Conservation (phyloP, 2,329 filamentous ascomycete genomes). For the Pseudocercospora pini-densiflorae region DNA sequence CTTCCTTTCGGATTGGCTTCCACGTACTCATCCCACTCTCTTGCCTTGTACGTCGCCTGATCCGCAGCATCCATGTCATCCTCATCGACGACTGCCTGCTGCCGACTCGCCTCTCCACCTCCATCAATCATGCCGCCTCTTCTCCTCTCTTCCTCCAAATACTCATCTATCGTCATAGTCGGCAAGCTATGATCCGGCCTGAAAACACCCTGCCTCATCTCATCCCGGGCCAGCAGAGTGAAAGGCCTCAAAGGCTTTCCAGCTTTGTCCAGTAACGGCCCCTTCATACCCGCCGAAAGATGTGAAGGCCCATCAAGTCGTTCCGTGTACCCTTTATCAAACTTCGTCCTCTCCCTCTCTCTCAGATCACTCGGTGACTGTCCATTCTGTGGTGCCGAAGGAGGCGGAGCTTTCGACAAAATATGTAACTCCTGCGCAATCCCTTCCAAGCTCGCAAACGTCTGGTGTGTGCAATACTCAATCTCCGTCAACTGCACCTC, state of each 20-base stretch:
- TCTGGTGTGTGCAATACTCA: conserved; percentile 72
- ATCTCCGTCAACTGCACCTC: conserved; percentile 78
- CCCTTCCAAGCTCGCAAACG: conserved; percentile 86
- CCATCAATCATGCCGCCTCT: conserved; percentile 90
- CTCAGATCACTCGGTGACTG: conserved; percentile 50
- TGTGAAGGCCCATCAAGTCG: conserved; percentile 70
- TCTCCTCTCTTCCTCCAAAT: conserved; percentile 85
- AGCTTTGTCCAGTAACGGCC: conserved; percentile 73
- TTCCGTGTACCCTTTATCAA: conserved; percentile 66
- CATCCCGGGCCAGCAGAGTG: conserved; percentile 72
- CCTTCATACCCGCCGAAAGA: conserved; percentile 54
- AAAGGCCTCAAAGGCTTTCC: conserved; percentile 92
- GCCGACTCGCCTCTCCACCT: conserved; percentile 75
- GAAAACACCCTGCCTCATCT: conserved; percentile 81
- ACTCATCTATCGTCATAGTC: conserved; percentile 98
- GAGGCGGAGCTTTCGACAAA: conserved; percentile 71
- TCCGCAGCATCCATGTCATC: conserved; percentile 89
- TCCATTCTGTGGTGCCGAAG: conserved; percentile 47
- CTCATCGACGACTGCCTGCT: conserved; percentile 77
- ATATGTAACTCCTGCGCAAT: conserved; percentile 84
- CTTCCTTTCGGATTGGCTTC: conserved; percentile 86
- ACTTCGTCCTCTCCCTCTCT: conserved; percentile 54
- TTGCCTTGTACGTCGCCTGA: conserved; percentile 87
- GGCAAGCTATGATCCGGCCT: conserved; percentile 89
- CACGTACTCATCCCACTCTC: conserved; percentile 92